Base-by-base conservation (phyloP, 2,329 filamentous ascomycete genomes). In the Sporothrix brasiliensis region DNA sequence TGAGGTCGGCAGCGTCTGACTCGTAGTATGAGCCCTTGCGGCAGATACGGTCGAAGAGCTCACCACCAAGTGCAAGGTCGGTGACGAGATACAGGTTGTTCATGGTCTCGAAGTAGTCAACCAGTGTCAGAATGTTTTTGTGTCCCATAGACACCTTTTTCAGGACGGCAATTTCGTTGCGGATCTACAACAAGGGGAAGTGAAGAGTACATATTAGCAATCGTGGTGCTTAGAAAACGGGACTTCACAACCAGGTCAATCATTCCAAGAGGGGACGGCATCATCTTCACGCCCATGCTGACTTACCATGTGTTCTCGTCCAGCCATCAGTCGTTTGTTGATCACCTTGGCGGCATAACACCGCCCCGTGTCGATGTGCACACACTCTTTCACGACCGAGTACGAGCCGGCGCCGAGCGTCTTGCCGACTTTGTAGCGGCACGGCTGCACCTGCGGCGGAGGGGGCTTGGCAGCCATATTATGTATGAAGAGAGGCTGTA, bases 301-400 rank as follows among this genome's bases (percentile, higher is more conserved):
- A 39, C 82, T 73, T 78, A 97, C 95, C 95, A 99, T 99, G 81
- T 98, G 95, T 82, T 99, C 95, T 75, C 95, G 88, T 47, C 95
- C 95, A 7, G 93, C 92, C 95, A 99, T 99, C 75, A 99, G 84
- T 71, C 94, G 87, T 86, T 99, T 99, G 83, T 99, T 99, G 82
- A 99, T 99, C 73, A 99, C 95, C 81, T 99, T 99, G 73, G 95
- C 94, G 39, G 95, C 95, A 89, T 98, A 99, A 82, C 97, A 98
- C 75, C 94, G 89, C 60, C 94, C 94, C 0, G 95, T 98, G 76
- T 98, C 94, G 77, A 98, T 98, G 80, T 99, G 95, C 39, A 98
- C 94, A 79, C 95, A 99, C 83, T 99, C 95, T 81, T 98, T 98
- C 73, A 99, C 95, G 66, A 98, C 95, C 50, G 94, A 97, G 82